Conservation (phyloP, 2,329 filamentous ascomycete species). For the Xylariaceae sp. region DNA sequence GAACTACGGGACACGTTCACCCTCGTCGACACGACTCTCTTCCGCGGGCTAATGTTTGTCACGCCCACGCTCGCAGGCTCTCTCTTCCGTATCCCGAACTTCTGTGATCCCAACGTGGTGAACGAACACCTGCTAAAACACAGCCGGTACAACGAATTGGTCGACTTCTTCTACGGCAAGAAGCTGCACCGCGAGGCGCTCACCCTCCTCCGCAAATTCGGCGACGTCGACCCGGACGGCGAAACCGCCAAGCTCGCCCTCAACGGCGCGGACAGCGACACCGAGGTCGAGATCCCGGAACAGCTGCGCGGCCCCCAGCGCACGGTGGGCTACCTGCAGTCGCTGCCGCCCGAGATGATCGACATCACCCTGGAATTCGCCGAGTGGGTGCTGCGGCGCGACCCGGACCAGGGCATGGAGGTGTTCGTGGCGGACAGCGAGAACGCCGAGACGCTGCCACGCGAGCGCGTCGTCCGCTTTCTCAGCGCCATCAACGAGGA, state of each 20-base stretch:
- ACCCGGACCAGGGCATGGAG: slow-evolving; percentile 82
- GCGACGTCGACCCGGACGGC: slow-evolving; percentile 44
- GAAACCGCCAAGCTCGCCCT: slow-evolving; percentile 44
- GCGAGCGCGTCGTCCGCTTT: slow-evolving; percentile 75
- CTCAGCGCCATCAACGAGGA: slow-evolving; percentile 68
- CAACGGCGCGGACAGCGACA: slow-evolving; percentile 29
- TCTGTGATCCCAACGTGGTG: slow-evolving; percentile 93
- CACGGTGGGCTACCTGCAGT: slow-evolving; percentile 89
- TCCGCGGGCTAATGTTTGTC: slow-evolving; percentile 93
- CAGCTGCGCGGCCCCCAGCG: slow-evolving; percentile 76
- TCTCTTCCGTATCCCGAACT: slow-evolving; percentile 93
- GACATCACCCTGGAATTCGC: slow-evolving; percentile 91
- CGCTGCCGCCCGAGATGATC: slow-evolving; percentile 81
- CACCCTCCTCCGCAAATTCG: slow-evolving; percentile 80
- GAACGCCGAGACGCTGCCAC: slow-evolving; percentile 87
- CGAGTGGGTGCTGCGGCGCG: slow-evolving; percentile 78
- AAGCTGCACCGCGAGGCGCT: slow-evolving; percentile 87
- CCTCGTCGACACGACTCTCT: slow-evolving; percentile 90
- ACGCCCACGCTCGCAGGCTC: slow-evolving; percentile 82
- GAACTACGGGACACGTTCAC: slow-evolving; percentile 77
- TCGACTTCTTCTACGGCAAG: slow-evolving; percentile 98
- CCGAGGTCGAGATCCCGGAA: slow-evolving; percentile 37
- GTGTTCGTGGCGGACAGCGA: slow-evolving; percentile 92
- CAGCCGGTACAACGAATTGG: slow-evolving; percentile 86
- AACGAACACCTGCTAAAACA: slow-evolving; percentile 90